Evolutionary conservation across 176 grass and related monocot genomes (phyloP), one percentile per base, ranked within the genome.

Genomic region (Aegilops longissima): DNA sequence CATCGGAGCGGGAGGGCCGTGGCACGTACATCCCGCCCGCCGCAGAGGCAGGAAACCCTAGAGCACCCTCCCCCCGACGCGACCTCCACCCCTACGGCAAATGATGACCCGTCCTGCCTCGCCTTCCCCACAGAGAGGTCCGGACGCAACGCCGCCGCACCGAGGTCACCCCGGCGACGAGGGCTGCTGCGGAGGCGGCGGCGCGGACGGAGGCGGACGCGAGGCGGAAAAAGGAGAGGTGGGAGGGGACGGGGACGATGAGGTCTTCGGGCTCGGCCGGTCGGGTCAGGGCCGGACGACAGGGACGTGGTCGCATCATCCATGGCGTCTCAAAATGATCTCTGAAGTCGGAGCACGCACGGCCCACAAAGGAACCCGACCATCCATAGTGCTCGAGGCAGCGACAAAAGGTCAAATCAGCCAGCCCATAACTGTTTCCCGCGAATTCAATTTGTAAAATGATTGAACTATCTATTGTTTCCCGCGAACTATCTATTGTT

Each of bases 21-120:
- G 82, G 77, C 76, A 82, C 68, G 70, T 97, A 93, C 97, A 99
- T 99, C 83, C 66, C 85, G 68, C 45, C 66, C 21, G 73, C 52
- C 16, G 62, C 73, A 40, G 85, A 63, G 76, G 42, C 13, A 82
- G 30, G 36, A 54, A 76, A 82, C 56, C 59, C 79, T 70, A 77
- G 79, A 44, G 64, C 42, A 62, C 61, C 58, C 88, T 82, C 14
- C 25, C 59, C 34, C 65, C 0, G 49, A 66, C 38, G 24, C 44
- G 42, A 47, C 71, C 88, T 80, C 77, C 79, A 27, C 69, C 67
- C 47, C 17, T 17, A n/a, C 78, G 90, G 90, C 44, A 76, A 42
- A 24, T 18, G 54, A 27, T 13, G 49, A 6, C 34, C 65, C 11
- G 4, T 6, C 56, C 17, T 14, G 12, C 80, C 74, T 61, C 20